A percentile compares a stretch with the other conserved stretches of the same genome.
Evolutionary conservation across 768 basidiomycete genomes (phyloP).

Genomic region (Leccinum rimulosum): DNA sequence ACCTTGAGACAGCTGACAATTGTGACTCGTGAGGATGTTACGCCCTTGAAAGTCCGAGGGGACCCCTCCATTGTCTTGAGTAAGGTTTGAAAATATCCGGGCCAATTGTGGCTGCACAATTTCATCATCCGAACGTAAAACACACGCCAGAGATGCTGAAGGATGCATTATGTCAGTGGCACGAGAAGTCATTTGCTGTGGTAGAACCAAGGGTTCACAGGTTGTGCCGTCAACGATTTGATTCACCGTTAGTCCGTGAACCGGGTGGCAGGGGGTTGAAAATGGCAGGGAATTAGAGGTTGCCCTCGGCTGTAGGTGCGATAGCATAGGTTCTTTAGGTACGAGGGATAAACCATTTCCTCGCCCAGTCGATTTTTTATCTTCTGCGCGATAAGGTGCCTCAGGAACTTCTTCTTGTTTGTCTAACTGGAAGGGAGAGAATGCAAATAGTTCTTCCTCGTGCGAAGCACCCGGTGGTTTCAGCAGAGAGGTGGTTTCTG

Average conservation of each 20-base stretch:
- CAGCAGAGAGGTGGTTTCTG: conserved; percentile 1
- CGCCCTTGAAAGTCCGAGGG: conserved; percentile 17
- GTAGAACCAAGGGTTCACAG: conserved; percentile 3
- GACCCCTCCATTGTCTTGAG: conserved; percentile 2
- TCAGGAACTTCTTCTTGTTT: conserved; percentile 1
- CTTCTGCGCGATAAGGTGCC: conserved; percentile 2
- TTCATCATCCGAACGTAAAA: conserved; percentile 20
- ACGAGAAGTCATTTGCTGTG: conserved; percentile 11
- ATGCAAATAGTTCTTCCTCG: conserved; percentile 27
- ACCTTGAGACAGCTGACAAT: conserved; percentile 2
- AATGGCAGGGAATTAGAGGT: conserved; percentile 14
- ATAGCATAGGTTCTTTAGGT: not conserved
- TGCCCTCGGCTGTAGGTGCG: not conserved
- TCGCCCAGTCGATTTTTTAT: not conserved
- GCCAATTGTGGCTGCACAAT: conserved; percentile 4
- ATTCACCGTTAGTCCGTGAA: not conserved
- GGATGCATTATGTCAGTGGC: conserved; percentile 11
- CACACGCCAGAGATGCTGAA: conserved; percentile 4
- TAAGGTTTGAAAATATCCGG: conserved; percentile 5
- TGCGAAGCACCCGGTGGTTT: conserved; percentile 4
- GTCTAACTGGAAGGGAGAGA: conserved; percentile 26
- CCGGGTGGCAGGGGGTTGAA: conserved; percentile 24
- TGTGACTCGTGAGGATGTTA: not conserved
- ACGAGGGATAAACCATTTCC: not conserved
- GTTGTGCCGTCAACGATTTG: not conserved